Evolutionary conservation across 371 early-diverging fungal species (phyloP), one percentile per base, ranked within the genome.

Genomic region (Apophysomyces elegans): DNA sequence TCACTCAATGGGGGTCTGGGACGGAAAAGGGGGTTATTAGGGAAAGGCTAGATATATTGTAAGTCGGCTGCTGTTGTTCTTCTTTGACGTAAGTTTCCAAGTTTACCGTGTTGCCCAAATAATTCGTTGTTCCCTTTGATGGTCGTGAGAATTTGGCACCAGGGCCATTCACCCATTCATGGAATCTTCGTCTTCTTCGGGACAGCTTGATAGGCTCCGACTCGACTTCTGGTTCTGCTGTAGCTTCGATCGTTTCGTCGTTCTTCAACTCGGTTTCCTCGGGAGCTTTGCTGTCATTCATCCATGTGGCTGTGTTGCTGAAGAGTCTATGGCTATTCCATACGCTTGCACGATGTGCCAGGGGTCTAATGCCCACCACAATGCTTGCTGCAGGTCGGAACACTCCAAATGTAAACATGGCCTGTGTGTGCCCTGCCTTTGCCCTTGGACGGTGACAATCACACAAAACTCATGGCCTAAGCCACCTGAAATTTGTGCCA

Each of bases 21-120:
- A 64, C 84, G 85, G 82, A 95, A 96, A 61, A 82, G 74, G 38
- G 94, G 95, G 69, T 96, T 96, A 83, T 93, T 86, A 7, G 96
- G 96, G 80, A 96, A 96, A 21, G 96, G 96, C 56, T 59, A 58
- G 37, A 61, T 39, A 21, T 39, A 12, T 2, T 36, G 36, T 47
- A n/a, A 37, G 14, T 58, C 7, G 16, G 6, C 16, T 36, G 32
- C 2, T 26, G 32, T 26, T 26, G 32, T 39, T 13, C 13, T 44
- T 3, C 13, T 60, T 60, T 26, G 26, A 11, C 16, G 21, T 13
- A 8, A 39, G 14, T n/a, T 6, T n/a, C 6, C 60, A 26, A 39
- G 39, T 16, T 70, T 75, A 72, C 74, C 56, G 68, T 71, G 7
- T 44, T 13, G 56, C 73, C 73, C 46, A 83, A 63, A 58, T 83